Base-by-base conservation (phyloP, 345 rosid genomes). In the Gossypioides kirkii region DNA sequence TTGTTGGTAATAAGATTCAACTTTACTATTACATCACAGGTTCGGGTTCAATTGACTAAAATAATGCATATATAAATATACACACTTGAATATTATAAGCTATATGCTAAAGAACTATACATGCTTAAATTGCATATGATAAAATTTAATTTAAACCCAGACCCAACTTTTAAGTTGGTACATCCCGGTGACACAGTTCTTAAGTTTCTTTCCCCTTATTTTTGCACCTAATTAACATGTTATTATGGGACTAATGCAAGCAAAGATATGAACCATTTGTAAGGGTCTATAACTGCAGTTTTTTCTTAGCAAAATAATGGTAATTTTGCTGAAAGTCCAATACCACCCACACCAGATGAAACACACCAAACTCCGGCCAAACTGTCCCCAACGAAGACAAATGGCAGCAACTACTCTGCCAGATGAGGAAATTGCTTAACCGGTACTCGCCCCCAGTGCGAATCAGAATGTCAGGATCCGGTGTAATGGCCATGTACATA, bases 361-460 rank as follows among this genome's bases (percentile, higher is more conserved):
- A 6, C 18, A 66, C 10, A 3, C 70, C 53, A 59, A 86, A 84
- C 79, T 91, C 95, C 5, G 98, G 96, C 97, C 94, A 91, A 70
- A 91, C 81, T 10, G 77, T 84, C 18, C 74, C 45, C 6, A 90
- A 83, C 18, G 84, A 73, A 58, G 85, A 7, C 65, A 80, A 69
- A 73, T 55, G 12, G 28, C 71, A 17, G 56, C 68, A 16, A 17
- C 11, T 25, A 52, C 76, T 84, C 79, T 92, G 97, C 97, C 97
- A 92, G 43, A 87, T 73, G 0, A 90, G 84, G 78, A 90, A 92
- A 69, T 92, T 92, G 82, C 97, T 92, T 47, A 92, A 76, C 25
- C 96, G 86, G 42, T 82, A 82, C 83, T 90, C 94, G n/a, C 91
- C 92, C 13, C 92, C 90, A 59, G 90, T 90, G 70, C 96, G 82